These are phyloP conservation scores for Podila epigama DNA, from an alignment of 192 early-diverging fungal genomes.

Conservation along the genomic window DNA sequence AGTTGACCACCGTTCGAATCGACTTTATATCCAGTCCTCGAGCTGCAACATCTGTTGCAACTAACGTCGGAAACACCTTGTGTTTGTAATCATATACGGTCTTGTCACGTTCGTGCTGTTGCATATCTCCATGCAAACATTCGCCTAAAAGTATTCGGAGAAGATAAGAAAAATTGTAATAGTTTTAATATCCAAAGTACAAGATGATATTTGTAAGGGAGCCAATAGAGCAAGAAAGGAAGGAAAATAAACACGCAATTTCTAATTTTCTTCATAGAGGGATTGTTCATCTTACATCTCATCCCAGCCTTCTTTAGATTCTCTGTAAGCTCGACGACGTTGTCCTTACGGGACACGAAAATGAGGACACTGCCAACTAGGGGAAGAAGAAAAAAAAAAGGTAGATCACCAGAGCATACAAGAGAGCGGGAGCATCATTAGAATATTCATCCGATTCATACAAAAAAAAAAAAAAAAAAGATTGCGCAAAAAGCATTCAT, in stretches of 20 bases:
- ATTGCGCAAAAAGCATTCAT: too few relatives aligned
- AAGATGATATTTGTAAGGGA: background rate
- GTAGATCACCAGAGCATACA: too few relatives aligned
- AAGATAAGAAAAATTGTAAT: background rate
- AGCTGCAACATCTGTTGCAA: slow-evolving; percentile 75
- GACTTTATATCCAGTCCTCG: slow-evolving; percentile 84
- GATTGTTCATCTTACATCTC: slow-evolving; percentile 69
- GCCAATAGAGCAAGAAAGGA: background rate
- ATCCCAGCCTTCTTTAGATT: slow-evolving; percentile 67
- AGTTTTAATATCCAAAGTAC: background rate
- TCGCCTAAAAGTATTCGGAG: slow-evolving; percentile 22
- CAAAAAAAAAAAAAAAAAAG: too few relatives aligned
- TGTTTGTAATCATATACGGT: slow-evolving; percentile 73
- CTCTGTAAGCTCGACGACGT: slow-evolving; percentile 71
- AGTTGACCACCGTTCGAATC: slow-evolving; percentile 80
- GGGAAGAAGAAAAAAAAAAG: background rate
- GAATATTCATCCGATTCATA: too few relatives aligned
- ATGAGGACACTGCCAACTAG: slow-evolving; percentile 75
- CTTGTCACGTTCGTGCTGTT: slow-evolving; percentile 77
- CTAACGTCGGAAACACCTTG: slow-evolving; percentile 63
- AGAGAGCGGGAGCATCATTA: too few relatives aligned
- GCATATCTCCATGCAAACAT: slow-evolving; percentile 81
- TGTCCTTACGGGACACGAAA: slow-evolving; percentile 78
- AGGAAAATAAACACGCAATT: too few relatives aligned
- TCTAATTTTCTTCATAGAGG: too few relatives aligned